Percentiles rank a stretch among this genome's conserved stretches.
Conservation (phyloP, 148 eudicot genomes). For the Talinum fruticosum region DNA sequence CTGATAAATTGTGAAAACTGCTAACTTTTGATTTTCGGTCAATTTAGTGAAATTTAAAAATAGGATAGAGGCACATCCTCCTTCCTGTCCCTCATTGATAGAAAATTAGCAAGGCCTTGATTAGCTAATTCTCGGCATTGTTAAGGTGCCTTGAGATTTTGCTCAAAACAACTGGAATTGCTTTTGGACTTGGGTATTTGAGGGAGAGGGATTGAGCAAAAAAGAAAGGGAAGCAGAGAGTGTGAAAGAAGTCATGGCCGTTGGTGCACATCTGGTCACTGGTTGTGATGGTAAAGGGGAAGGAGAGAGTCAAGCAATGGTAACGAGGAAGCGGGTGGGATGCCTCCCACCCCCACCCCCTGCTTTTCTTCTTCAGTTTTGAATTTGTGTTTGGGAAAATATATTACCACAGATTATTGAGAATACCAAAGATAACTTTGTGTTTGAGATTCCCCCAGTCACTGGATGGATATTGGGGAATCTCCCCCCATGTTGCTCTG, state of each 20-base stretch:
- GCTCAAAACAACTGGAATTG: no score
- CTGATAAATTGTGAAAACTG: background rate
- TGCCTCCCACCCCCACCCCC: background rate
- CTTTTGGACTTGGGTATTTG: background rate
- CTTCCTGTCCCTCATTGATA: background rate
- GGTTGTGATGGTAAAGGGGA: background rate
- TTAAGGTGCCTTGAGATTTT: background rate
- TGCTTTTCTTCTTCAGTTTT: background rate
- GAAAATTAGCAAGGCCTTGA: background rate
- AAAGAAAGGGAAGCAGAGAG: background rate
- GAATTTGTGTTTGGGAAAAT: background rate
- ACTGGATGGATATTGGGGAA: background rate
- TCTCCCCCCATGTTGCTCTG: background rate
- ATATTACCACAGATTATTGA: background rate
- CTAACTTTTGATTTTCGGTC: background rate
- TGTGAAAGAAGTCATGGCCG: background rate
- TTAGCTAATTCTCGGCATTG: background rate
- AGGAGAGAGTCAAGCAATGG: background rate
- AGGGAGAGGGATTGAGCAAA: background rate
- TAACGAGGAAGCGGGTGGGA: background rate
- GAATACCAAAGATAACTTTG: background rate
- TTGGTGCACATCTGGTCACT: no score
- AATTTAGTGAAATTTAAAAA: background rate
- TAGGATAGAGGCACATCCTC: background rate
- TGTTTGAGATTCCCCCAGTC: background rate